These are phyloP conservation scores for Blastobotrys ciferrii DNA, from an alignment of 1,139 yeast genomes.

Conservation along the genomic window DNA sequence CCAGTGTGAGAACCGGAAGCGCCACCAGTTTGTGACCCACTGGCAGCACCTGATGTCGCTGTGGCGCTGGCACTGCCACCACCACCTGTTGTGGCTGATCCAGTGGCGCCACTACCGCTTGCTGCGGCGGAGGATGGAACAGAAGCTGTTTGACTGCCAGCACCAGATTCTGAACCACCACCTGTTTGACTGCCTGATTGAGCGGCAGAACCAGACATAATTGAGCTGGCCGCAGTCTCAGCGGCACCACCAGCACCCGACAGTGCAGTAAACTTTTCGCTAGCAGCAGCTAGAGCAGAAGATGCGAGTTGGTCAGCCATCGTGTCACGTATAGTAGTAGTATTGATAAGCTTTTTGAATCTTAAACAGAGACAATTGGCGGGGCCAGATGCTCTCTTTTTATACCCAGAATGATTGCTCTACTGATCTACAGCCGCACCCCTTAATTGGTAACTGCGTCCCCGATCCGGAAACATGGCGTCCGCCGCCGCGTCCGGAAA, in stretches of 20 bases:
- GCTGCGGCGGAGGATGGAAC: constrained; percentile 10
- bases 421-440: background rate
- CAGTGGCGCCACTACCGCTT: constrained; percentile 4
- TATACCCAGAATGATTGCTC: constrained; percentile 1
- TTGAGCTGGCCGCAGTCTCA: background rate
- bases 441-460: constrained; percentile 4
- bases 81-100: constrained; percentile 1
- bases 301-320: background rate
- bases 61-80: constrained; percentile 2
- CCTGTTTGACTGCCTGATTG: constrained; percentile 8
- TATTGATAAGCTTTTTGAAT: background rate
- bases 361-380: background rate
- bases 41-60: constrained; percentile 3
- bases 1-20: constrained; percentile 1
- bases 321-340: background rate
- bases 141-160: constrained; percentile 10
- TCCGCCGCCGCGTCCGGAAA: background rate
- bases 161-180: constrained; percentile 5
- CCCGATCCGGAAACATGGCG: constrained; percentile 2
- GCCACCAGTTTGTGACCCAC: background rate
- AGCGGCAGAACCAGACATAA: constrained; percentile 13
- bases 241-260: constrained; percentile 8
- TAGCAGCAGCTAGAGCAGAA: background rate
- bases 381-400: background rate
- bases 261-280: background rate